Evolutionary conservation across 2,329 filamentous ascomycete genomes (phyloP).

Genomic region (Alternaria postmessia): DNA sequence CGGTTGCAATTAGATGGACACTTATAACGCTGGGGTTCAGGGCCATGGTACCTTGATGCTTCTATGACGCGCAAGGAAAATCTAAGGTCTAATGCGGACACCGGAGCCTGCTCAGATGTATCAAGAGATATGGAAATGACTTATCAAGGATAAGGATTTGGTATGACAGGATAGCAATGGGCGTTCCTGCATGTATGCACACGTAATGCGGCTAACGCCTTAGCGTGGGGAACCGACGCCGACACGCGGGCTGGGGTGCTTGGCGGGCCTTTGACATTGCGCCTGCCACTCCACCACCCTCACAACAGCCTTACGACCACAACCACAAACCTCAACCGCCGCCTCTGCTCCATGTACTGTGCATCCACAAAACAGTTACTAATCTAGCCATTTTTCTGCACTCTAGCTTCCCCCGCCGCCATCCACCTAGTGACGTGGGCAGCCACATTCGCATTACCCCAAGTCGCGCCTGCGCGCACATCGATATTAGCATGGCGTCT

Average conservation of each 20-base stretch:
- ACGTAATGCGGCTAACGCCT: constrained; percentile 16
- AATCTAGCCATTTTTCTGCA: background rate
- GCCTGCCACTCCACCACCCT: constrained; percentile 10
- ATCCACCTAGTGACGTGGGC: background rate
- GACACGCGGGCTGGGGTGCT: constrained; percentile 4
- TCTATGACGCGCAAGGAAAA: constrained; percentile 20
- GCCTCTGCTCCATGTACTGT: background rate
- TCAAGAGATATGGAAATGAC: constrained; percentile 15
- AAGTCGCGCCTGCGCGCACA: constrained; percentile 13
- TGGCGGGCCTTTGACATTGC: constrained; percentile 3
- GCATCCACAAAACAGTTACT: background rate
- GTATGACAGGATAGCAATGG: constrained; percentile 20
- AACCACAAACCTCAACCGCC: background rate
- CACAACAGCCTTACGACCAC: background rate
- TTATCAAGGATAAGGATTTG: constrained; percentile 12
- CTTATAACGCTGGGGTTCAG: background rate
- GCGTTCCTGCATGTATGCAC: constrained; percentile 21
- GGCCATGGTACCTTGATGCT: constrained; percentile 9
- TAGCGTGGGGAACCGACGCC: constrained; percentile 19
- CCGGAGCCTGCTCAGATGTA: constrained; percentile 30
- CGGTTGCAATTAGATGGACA: constrained; percentile 15
- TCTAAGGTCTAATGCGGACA: constrained; percentile 12
- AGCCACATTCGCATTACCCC: constrained; percentile 10
- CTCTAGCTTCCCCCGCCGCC: background rate
- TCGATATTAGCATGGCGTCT: constrained; percentile 32